Base-by-base conservation (phyloP, 108 stramenopile species). In the Cyclotella atomus region DNA sequence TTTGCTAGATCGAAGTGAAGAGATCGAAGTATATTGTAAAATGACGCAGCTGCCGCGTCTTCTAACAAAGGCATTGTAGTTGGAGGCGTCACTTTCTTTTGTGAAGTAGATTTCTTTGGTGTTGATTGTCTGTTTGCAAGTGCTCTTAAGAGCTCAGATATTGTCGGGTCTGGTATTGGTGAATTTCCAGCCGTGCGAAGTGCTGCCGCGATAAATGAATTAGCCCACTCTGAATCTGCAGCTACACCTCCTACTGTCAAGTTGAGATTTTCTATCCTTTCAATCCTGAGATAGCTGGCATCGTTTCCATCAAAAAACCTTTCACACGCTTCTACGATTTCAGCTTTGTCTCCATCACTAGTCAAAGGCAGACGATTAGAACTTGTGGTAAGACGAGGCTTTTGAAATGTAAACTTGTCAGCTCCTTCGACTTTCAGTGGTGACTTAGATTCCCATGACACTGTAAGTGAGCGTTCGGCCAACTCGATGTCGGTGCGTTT, bases 21-120 rank as follows among this genome's bases (percentile, higher is more conserved):
- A 5, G 74, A 73, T 21, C 76, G 49, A 66, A 92, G 74, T 68
- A 88, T 81, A 43, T 82, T 83, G 60, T 88, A 92, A 19, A 81
- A 71, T 15, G 81, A 76, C 25, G 74, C 73, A 12, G 89, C 91
- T 10, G 87, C 86, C 36, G 43, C n/a, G 53, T 92, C 80, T 27
- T 59, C 56, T 52, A 81, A 53, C 24, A 59, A 29, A 41, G 66
- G 78, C 65, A 79, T 68, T 12, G 61, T 5, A 1, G 60, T 59
- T 36, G 36, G 8, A 21, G 29, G n/a, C 32, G 25, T 4, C 0
- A 24, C 62, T 25, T 56, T 60, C 34, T 55, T 62, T 0, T 24
- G 19, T 24, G 52, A 15, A 28, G 66, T 17, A 27, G 49, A 71
- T 32, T 24, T 50, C 5, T 32, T 62, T 25, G 67, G 14, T 24